Base-by-base conservation (phyloP, 2,329 filamentous ascomycete species). In the Neofusicoccum sp. region DNA sequence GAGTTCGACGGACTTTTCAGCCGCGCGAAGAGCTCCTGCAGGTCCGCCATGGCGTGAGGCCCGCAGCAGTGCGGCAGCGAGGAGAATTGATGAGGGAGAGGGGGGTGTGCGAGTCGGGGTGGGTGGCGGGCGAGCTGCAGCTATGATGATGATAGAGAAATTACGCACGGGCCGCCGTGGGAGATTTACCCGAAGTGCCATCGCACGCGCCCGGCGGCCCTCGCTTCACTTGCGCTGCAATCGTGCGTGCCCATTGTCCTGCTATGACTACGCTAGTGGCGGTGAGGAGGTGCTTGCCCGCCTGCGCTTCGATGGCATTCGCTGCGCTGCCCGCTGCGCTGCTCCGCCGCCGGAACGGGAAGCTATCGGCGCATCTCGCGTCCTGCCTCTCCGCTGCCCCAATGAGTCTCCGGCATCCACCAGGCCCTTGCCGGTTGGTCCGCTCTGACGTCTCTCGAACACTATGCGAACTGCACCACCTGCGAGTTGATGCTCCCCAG, bases 1-100 rank as follows among this genome's bases (percentile, higher is more conserved):
- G 64, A 57, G 51, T 66, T 66, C 33, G 60, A 58, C 20, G 66
- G 60, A 36, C 71, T 71, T 67, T 76, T 77, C 57, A 79, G 70
- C 53, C 76, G 73, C 56, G 73, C 72, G 66, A 78, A 75, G 44
- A 79, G 70, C 68, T 78, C 77, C 62, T 77, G 74, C 63, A 79
- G 65, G 66, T 79, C 76, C 60, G 75, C 71, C 76, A 78, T 78
- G 33, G 41, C 38, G 43, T 11, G 20, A 49, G 31, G 48, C 47
- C 58, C 58, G 38, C 57, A 33, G 40, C 43, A 40, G 33, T 61
- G 59, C 49, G 43, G 48, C n/a, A 61, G 49, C 24, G 34, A 33
- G 28, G 49, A 47, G 59, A 54, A 59, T 59, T 59, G 51, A 56
- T 38, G 40, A 60, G 24, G 26, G 41, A 26, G 40, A 33, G 48